Base-by-base conservation (phyloP, 345 rosid species). In the Erodium maritimum region DNA sequence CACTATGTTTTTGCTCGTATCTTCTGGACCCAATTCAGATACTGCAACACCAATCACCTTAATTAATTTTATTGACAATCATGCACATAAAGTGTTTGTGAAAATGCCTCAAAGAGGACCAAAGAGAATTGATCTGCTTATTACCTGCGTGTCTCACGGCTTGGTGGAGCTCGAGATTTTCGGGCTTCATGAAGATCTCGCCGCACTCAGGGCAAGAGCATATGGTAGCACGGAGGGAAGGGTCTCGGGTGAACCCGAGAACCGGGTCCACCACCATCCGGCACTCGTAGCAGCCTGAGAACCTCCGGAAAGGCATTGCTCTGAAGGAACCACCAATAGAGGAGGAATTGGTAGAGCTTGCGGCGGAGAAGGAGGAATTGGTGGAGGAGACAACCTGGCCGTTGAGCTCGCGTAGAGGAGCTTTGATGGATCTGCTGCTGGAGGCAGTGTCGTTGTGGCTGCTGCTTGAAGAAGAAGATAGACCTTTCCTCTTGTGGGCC, bases 1-100 rank as follows among this genome's bases (percentile, higher is more conserved):
- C 70, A 83, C 90, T 63, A 87, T 84, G 83, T 84, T 82, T 84
- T 84, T 83, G 86, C 95, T 84, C 51, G 90, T 80, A 60, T 87
- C 95, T 58, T 79, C 86, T 1, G 81, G 73, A 48, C 83, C 78
- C 63, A 87, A 71, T 64, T 87, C 95, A 17, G 90, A 83, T 13
- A 87, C 90, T 87, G 78, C 34, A 45, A 29, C 9, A 29, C 37
- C 37, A 29, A 29, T 29, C 4, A 11, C 8, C 8, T 29, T 29
- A 11, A 11, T 29, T 29, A 5, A 5, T 6, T 29, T 29, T 29
- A 5, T 29, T 29, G 37, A 29, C n/a, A 29, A 11, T 29, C 9
- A 3, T 29, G 37, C 37, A 8, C 59, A 24, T 24, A 29, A 29
- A 18, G 33, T 21, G 23, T 23, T 23, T 50, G 16, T 59, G 4